Evolutionary conservation across 2,329 filamentous ascomycete species (phyloP).

Genomic region (Ophiognomonia clavigignenti-juglandacearum): DNA sequence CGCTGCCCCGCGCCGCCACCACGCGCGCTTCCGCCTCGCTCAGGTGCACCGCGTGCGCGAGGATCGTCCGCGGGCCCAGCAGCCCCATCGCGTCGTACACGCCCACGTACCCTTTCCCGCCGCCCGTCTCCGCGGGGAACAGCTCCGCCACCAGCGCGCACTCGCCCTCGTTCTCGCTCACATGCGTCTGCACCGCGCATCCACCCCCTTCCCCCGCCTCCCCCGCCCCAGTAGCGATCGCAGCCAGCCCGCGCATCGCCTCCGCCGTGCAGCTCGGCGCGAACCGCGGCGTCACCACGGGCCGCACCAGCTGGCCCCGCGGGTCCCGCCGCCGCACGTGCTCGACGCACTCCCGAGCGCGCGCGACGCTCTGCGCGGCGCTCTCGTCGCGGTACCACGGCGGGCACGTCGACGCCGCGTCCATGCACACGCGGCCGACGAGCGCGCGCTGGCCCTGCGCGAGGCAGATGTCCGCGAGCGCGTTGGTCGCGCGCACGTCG

Average conservation of each 20-base stretch:
- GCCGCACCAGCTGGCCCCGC: slow-evolving; percentile 57
- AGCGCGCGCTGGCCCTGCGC: slow-evolving; percentile 79
- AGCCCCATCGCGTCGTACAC: slow-evolving; percentile 75
- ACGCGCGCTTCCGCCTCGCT: slow-evolving; percentile 59
- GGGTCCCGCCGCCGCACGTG: slow-evolving; percentile 69
- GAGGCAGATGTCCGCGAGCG: slow-evolving; percentile 82
- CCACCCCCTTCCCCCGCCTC: slow-evolving; percentile 53
- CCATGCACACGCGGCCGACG: slow-evolving; percentile 94
- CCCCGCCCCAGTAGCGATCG: too few relatives aligned
- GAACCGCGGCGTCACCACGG: slow-evolving; percentile 74
- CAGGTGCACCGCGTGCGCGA: slow-evolving; percentile 83
- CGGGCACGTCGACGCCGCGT: slow-evolving; percentile 60
- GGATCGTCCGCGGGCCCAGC: slow-evolving; percentile 67
- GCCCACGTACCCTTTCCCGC: slow-evolving; percentile 51
- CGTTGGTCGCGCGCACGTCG: slow-evolving; percentile 82
- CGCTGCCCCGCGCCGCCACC: slow-evolving; percentile 56
- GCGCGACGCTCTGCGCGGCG: slow-evolving; percentile 48
- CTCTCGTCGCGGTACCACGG: slow-evolving; percentile 75
- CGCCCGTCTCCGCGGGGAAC: slow-evolving; percentile 51
- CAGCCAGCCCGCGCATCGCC: slow-evolving; percentile 59
- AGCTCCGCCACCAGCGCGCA: slow-evolving; percentile 63
- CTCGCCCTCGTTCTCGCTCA: slow-evolving; percentile 78
- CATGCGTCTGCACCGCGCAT: slow-evolving; percentile 86
- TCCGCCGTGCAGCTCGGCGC: slow-evolving; percentile 57
- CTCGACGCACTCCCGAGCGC: slow-evolving; percentile 55